Evolutionary conservation across 257 asterid genomes (phyloP).

Genomic region (Ilex asprella): DNA sequence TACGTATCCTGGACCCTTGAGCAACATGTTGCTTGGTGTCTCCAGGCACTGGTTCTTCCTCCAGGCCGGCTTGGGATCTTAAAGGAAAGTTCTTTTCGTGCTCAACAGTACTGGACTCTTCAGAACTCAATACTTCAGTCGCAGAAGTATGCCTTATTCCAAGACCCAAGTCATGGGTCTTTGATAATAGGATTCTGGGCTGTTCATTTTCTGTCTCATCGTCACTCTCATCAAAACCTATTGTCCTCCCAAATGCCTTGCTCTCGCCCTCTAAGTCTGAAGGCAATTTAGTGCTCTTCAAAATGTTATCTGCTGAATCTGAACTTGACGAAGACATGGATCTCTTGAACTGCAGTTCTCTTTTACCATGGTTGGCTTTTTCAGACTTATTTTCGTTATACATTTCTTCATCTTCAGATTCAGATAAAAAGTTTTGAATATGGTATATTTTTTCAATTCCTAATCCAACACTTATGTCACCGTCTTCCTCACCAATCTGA

Average conservation of each 20-base stretch:
- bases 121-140: not conserved
- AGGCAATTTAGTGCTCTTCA: conserved; percentile 5
- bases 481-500: conserved; percentile 5
- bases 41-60: conserved; percentile 9
- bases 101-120: not conserved
- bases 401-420: conserved; percentile 12
- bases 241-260: conserved; percentile 10
- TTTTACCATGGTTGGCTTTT: conserved; percentile 12
- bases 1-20: conserved; percentile 4
- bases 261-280: conserved; percentile 16
- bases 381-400: conserved; percentile 7
- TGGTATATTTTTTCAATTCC: conserved; percentile 22
- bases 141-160: conserved; percentile 1
- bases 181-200: not conserved
- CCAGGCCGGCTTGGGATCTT: conserved; percentile 11
- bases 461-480: conserved; percentile 1
- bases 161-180: not conserved
- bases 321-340: conserved; percentile 42
- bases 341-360: conserved; percentile 11
- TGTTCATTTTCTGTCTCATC: conserved; percentile 14
- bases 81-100: conserved; percentile 6
- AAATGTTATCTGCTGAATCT: conserved; percentile 30
- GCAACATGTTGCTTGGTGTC: not conserved
- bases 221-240: conserved; percentile 37
- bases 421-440: conserved; percentile 13